Evolutionary conservation across 306 rosid genomes (phyloP), one percentile per base, ranked within the genome.

Genomic region (Argentina anserina): DNA sequence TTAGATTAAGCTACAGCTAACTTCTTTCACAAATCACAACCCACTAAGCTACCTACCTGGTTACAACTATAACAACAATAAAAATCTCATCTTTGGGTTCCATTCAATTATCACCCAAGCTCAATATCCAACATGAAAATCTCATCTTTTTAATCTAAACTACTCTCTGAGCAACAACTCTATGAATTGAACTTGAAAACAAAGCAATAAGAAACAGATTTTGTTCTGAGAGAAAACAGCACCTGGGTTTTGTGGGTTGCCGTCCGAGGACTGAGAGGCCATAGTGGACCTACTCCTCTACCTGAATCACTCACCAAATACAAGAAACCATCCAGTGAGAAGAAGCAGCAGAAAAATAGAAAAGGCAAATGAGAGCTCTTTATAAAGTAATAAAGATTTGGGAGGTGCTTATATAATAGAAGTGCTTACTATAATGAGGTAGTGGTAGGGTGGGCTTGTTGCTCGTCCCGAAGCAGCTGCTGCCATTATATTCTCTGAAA

Each of bases 231-330:
- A 49, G 12, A 17, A 69, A 29, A 21, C 7, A 40, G 69, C 34
- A 92, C 98, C 96, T 81, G 80, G 78, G 56, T 78, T 82, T n/a
- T 63, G 78, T 17, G 72, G 41, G 29, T 81, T 81, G 3, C 69
- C 78, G 9, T 78, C 70, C 62, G 70, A 79, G 36, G 86, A 76
- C 66, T 90, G 84, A 33, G 85, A 36, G 67, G 87, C 84, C 92
- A 88, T 90, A 60, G 40, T 39, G 50, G 59, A 28, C 53, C 81
- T 74, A 69, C 61, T 53, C 75, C 70, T 65, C 66, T 45, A 50
- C 55, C 73, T 41, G 78, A 79, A 73, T 41, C 73, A 74, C 26
- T 64, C 78, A 64, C 70, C 36, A 37, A 6, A 53, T 14, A 46
- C 14, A 7, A 75, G 25, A 53, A 8, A 69, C 47, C 25, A 26